Evolutionary conservation across 1,284 basidiomycete genomes (phyloP).

Genomic region (Heterobasidion irregulare): DNA sequence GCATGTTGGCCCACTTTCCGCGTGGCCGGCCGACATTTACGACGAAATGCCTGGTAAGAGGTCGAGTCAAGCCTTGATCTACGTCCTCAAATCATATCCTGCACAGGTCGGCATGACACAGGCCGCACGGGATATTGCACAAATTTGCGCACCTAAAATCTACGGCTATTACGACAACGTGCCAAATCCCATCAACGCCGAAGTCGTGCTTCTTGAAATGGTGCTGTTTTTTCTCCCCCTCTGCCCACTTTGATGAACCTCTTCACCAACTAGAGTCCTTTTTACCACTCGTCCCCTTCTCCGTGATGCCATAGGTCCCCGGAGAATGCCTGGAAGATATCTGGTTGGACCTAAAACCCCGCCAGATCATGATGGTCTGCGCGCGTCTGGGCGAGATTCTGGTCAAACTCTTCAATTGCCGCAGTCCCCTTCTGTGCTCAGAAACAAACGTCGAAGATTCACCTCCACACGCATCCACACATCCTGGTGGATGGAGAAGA

Average conservation of each 20-base stretch:
- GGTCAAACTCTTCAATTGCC: conserved; percentile 17
- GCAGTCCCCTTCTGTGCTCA: conserved; percentile 12
- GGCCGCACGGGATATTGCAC: conserved; percentile 11
- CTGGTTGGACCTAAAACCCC: conserved; percentile 13
- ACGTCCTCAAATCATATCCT: background rate
- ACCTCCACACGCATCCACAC: conserved; percentile 3
- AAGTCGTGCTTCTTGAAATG: conserved; percentile 17
- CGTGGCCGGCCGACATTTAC: conserved; percentile 12
- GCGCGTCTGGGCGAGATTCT: conserved; percentile 14
- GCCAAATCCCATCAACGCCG: conserved; percentile 16
- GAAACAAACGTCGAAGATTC: conserved; percentile 15
- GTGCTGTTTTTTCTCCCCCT: conserved; percentile 1
- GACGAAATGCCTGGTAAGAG: conserved; percentile 16
- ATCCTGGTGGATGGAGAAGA: conserved; percentile 1
- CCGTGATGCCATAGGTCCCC: conserved; percentile 9
- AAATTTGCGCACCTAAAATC: conserved; percentile 15
- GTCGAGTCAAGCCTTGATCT: background rate
- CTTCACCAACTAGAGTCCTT: conserved; percentile 1
- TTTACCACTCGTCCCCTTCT: background rate
- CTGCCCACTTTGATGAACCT: background rate
- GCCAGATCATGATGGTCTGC: conserved; percentile 14
- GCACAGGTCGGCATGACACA: conserved; percentile 17
- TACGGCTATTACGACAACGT: conserved; percentile 16
- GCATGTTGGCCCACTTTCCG: conserved; percentile 17
- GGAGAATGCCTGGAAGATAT: conserved; percentile 15